Evolutionary conservation across 345 rosid species (phyloP).

Genomic region (Lumnitzera littorea): DNA sequence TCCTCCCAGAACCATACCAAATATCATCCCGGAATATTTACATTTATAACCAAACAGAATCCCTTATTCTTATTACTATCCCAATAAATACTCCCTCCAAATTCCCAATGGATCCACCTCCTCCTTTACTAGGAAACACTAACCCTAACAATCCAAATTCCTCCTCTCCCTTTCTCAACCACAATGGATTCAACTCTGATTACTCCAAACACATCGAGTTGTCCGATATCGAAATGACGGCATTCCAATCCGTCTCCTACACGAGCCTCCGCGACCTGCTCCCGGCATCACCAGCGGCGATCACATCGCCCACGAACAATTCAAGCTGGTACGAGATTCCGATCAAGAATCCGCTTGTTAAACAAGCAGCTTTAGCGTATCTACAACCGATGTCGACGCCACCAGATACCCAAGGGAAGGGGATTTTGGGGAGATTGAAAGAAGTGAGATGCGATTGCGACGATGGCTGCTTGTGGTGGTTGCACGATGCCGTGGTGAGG

Average conservation of each 20-base stretch:
- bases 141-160: no score
- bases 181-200: constrained; percentile 16
- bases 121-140: no score
- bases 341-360: constrained; percentile 49
- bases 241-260: constrained; percentile 26
- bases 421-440: constrained; percentile 19
- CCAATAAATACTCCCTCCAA: no score
- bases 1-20: constrained; percentile 3
- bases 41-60: no score
- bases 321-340: constrained; percentile 52
- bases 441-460: constrained; percentile 20
- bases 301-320: constrained; percentile 26
- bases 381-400: constrained; percentile 50
- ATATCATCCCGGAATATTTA: no score
- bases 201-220: constrained; percentile 6
- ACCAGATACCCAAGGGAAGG: constrained; percentile 22
- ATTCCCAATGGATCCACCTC: no score
- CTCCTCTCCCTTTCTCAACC: not conserved
- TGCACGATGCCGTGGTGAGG: constrained; percentile 19
- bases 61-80: no score
- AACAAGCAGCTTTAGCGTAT: constrained; percentile 59
- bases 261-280: constrained; percentile 49
- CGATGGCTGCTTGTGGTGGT: constrained; percentile 9
- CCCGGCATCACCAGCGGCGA: constrained; percentile 19
- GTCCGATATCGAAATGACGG: constrained; percentile 35